Conservation (phyloP, 2,329 filamentous ascomycete species). For the Botrytis elliptica region DNA sequence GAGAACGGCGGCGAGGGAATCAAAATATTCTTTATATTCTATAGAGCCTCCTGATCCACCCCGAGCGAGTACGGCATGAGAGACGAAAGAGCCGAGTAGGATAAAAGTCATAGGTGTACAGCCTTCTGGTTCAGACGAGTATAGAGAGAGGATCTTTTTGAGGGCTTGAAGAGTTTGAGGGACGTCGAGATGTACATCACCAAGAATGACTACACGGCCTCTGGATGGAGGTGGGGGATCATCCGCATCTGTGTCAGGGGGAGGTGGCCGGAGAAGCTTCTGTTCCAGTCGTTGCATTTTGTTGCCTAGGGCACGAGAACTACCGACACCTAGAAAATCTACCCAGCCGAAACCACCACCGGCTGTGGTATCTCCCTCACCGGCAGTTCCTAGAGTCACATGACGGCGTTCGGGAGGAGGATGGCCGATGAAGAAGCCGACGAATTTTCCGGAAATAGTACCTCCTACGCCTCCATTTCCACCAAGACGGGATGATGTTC, state of each 20-base stretch:
- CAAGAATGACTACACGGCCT: constrained; percentile 69
- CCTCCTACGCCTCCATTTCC: constrained; percentile 82
- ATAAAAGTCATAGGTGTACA: constrained; percentile 76
- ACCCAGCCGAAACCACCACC: constrained; percentile 94
- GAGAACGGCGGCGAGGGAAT: constrained; percentile 77
- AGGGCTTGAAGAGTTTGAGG: constrained; percentile 79
- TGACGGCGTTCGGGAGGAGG: constrained; percentile 86
- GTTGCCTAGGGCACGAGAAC: constrained; percentile 76
- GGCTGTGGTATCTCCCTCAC: constrained; percentile 57
- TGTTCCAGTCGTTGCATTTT: constrained; percentile 81
- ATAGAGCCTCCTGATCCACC: constrained; percentile 78
- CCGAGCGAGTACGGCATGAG: constrained; percentile 62
- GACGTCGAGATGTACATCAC: constrained; percentile 83
- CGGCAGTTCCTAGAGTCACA: constrained; percentile 69
- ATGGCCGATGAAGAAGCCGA: constrained; percentile 86
- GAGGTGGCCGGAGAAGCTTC: constrained; percentile 54
- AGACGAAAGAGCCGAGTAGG: constrained; percentile 80
- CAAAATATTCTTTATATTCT: constrained; percentile 96
- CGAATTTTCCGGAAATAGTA: constrained; percentile 86
- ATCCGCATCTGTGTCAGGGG: constrained; percentile 16
- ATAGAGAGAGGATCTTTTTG: constrained; percentile 72
- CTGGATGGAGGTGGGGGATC: constrained; percentile 41
- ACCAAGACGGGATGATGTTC: constrained; percentile 66
- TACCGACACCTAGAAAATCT: constrained; percentile 89
- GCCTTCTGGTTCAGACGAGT: constrained; percentile 63